A percentile compares a stretch with the other conserved stretches of the same genome.
These are phyloP conservation scores for Epichloe amarillans DNA, from an alignment of 2,329 filamentous ascomycete genomes.

Conservation along the genomic window DNA sequence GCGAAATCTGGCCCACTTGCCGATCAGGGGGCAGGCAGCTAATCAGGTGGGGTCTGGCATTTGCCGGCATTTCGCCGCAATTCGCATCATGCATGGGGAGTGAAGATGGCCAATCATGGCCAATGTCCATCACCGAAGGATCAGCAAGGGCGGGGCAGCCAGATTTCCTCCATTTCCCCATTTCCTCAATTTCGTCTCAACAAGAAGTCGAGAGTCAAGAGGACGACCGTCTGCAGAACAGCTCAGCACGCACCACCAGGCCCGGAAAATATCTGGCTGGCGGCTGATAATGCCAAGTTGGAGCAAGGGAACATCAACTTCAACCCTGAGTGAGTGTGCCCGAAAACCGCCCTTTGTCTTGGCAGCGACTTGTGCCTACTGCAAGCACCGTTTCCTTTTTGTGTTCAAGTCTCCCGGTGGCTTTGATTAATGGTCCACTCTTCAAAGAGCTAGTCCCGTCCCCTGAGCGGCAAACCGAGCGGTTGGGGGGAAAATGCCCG, in stretches of 20 bases:
- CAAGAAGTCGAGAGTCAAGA: too few species aligned
- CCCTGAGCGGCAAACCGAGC: background rate
- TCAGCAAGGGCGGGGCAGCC: background rate
- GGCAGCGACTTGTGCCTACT: background rate
- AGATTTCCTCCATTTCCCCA: too few species aligned
- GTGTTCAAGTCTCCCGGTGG: background rate
- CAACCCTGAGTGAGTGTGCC: background rate
- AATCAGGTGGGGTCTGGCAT: background rate
- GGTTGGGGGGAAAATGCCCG: background rate
- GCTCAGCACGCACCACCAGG: background rate
- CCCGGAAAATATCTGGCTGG: background rate
- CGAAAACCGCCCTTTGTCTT: conserved; percentile 1
- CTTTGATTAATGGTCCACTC: conserved; percentile 6
- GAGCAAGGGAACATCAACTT: background rate
- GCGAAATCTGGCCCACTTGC: background rate
- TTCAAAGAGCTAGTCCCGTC: background rate
- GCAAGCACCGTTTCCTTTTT: background rate
- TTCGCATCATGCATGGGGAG: too few species aligned
- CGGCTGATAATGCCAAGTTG: background rate
- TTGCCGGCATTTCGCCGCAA: too few species aligned
- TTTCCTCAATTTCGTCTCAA: too few species aligned
- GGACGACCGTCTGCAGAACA: background rate
- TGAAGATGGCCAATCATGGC: background rate
- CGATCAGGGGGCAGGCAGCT: too few species aligned
- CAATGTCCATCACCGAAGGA: background rate